Conservation (phyloP, 345 rosid genomes). For the Ricinus communis region DNA sequence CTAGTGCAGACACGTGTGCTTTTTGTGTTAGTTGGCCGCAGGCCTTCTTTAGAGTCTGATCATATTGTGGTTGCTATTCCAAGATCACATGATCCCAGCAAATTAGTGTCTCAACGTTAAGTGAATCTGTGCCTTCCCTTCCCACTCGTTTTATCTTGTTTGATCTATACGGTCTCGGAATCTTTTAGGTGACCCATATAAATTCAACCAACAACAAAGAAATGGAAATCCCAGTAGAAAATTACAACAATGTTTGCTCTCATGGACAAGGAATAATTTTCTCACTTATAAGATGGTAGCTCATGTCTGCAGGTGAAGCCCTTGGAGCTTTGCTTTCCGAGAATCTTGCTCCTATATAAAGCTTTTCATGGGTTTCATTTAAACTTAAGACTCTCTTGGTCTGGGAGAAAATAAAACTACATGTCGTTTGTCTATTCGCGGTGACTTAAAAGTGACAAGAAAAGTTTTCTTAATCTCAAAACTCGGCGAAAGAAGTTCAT, state of each 20-base stretch:
- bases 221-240: conserved; percentile 70
- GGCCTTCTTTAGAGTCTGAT: conserved; percentile 47
- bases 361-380: too few relatives aligned
- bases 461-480: too few relatives aligned
- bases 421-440: too few relatives aligned
- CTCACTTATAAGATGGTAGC: conserved; percentile 60
- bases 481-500: too few relatives aligned
- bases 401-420: too few relatives aligned
- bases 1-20: too few relatives aligned
- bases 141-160: not conserved
- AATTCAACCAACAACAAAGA: conserved; percentile 60
- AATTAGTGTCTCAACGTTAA: conserved; percentile 46
- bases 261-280: conserved; percentile 58
- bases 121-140: not conserved
- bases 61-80: conserved; percentile 76
- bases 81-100: conserved; percentile 67
- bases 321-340: conserved; percentile 52
- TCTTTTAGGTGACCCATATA: conserved; percentile 72
- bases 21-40: conserved; percentile 69
- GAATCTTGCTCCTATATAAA: conserved; percentile 21
- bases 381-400: too few relatives aligned
- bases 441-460: too few relatives aligned
- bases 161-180: not conserved
- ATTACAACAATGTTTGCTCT: conserved; percentile 50
- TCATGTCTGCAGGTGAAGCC: conserved; percentile 63